Evolutionary conservation across 371 early-diverging fungal species (phyloP).

Genomic region (Mortierella sp.): DNA sequence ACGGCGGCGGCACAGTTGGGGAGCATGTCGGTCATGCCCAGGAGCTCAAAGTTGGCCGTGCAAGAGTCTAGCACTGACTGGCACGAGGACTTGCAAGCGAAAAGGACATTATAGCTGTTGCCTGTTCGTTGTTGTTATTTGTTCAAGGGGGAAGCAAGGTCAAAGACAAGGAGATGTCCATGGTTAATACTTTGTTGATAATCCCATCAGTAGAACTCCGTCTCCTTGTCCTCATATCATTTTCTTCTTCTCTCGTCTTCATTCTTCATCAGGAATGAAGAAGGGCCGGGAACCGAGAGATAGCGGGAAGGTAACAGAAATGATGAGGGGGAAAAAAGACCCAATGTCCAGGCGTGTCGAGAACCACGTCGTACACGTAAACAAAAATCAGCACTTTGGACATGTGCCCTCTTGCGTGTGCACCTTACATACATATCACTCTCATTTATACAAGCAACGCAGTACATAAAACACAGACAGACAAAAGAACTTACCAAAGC

Average conservation of each 20-base stretch:
- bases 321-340: background rate
- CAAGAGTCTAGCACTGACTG: constrained; percentile 58
- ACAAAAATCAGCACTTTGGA: background rate
- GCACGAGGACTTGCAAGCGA: constrained; percentile 68
- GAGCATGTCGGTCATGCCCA: constrained; percentile 54
- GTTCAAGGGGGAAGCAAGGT: background rate
- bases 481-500: constrained; percentile 28
- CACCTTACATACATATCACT: background rate
- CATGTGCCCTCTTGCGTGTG: background rate
- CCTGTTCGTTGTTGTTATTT: constrained; percentile 13
- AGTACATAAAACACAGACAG: background rate
- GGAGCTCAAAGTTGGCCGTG: constrained; percentile 56
- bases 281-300: background rate
- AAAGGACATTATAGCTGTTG: constrained; percentile 50
- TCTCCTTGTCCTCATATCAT: background rate
- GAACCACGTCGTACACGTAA: background rate
- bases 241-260: background rate
- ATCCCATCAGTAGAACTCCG: background rate
- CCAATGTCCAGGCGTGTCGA: background rate
- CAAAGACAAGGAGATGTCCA: background rate
- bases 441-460: background rate
- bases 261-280: background rate
- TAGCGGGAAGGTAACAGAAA: background rate
- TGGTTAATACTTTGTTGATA: background rate
- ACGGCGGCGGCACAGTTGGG: constrained; percentile 63